These are phyloP conservation scores for Botryotinia globosa DNA, from an alignment of 2,329 filamentous ascomycete species.

Conservation along the genomic window DNA sequence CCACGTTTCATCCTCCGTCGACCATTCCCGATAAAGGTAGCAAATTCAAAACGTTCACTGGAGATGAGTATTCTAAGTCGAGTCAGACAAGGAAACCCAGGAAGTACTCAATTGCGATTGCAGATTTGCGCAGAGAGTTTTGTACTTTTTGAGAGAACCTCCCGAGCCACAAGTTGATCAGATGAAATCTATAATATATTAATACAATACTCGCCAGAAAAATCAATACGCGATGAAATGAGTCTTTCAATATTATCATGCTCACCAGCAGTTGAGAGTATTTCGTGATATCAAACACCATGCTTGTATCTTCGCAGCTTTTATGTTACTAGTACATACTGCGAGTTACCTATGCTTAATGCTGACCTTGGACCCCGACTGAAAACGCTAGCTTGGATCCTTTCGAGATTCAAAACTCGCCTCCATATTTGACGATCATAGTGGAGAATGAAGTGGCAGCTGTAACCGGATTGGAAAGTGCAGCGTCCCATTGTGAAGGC, in stretches of 20 bases:
- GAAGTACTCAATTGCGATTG: background rate
- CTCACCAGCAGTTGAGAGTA: background rate
- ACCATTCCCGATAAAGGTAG: slow-evolving; percentile 1
- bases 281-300: slow-evolving; percentile 11
- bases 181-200: background rate
- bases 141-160: background rate
- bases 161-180: background rate
- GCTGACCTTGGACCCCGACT: slow-evolving; percentile 25
- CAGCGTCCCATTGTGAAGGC: background rate
- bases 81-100: background rate
- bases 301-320: background rate
- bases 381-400: slow-evolving; percentile 36
- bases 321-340: background rate
- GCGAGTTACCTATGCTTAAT: slow-evolving; percentile 17
- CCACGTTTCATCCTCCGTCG: slow-evolving; percentile 13
- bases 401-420: slow-evolving; percentile 36
- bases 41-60: slow-evolving; percentile 1
- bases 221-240: background rate
- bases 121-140: background rate
- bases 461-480: slow-evolving; percentile 7
- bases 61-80: background rate
- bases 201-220: background rate
- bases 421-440: slow-evolving; percentile 29
- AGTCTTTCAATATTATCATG: background rate
- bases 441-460: slow-evolving; percentile 19